A percentile compares a stretch with the other conserved stretches of the same genome.
These are phyloP conservation scores for Mikania micrantha DNA, from an alignment of 129 eudicot genomes.

Conservation along the genomic window DNA sequence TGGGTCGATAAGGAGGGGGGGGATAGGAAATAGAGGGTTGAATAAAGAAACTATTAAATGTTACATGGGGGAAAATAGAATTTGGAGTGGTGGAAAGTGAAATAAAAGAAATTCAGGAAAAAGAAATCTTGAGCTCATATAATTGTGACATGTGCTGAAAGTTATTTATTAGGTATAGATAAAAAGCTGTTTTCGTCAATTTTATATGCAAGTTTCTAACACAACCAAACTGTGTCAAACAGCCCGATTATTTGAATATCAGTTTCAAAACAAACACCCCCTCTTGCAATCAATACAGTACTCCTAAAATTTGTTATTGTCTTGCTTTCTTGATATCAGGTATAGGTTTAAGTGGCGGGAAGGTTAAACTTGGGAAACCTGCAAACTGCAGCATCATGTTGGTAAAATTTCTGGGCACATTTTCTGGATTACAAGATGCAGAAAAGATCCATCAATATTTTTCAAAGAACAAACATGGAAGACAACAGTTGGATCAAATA, in stretches of 20 bases:
- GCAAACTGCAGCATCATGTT: constrained; percentile 39
- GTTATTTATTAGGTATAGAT: no score
- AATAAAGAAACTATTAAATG: no score
- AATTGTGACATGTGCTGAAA: no score
- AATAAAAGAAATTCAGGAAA: no score
- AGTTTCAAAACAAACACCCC: not conserved
- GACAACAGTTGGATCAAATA: constrained; percentile 33
- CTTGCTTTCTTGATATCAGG: constrained; percentile 26
- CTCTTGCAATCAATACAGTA: not conserved
- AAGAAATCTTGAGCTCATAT: no score
- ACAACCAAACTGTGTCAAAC: not conserved
- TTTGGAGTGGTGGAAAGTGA: no score
- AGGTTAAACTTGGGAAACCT: constrained; percentile 39
- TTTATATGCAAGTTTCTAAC: not conserved
- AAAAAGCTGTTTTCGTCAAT: not conserved
- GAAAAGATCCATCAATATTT: constrained; percentile 50
- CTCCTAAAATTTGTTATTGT: not conserved
- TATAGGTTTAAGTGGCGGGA: constrained; percentile 47
- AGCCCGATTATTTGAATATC: no score
- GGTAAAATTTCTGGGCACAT: constrained; percentile 57
- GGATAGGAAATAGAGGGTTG: no score
- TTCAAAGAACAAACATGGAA: constrained; percentile 49
- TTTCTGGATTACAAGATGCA: constrained; percentile 62
- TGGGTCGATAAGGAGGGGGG: no score
- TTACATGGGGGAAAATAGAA: no score